phyloP scores from a whole-genome alignment of 306 rosid species.

The Rosa chinensis region DNA sequence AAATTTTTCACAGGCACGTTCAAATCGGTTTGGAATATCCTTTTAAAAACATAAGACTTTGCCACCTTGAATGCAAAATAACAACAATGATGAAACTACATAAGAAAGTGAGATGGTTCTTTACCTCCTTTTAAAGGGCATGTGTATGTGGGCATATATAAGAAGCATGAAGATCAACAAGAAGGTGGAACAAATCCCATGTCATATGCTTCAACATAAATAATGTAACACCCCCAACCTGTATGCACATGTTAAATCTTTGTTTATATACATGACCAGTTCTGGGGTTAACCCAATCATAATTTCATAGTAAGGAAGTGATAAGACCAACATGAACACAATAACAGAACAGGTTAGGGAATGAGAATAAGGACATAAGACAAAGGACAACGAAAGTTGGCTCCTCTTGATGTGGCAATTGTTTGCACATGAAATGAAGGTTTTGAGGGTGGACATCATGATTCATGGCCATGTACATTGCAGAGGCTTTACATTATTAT shows the following conservation, averaged over 20 bases:
- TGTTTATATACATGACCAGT: not conserved
- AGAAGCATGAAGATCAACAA: not conserved
- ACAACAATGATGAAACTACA: not conserved
- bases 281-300: not conserved
- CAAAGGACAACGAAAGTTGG: slow-evolving; percentile 3
- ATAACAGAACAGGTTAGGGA: not conserved
- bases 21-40: not conserved
- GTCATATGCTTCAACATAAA: not conserved
- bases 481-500: not conserved
- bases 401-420: slow-evolving; percentile 24
- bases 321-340: not conserved
- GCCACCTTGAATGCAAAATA: not conserved
- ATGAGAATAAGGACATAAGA: slow-evolving; percentile 13
- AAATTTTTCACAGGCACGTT: not conserved
- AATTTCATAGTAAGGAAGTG: not conserved
- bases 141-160: not conserved
- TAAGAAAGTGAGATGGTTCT: not conserved
- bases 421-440: slow-evolving; percentile 32
- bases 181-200: not conserved
- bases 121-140: not conserved
- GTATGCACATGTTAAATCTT: not conserved
- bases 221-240: not conserved
- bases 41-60: not conserved
- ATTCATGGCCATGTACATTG: not conserved
- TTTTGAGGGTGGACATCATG: slow-evolving; percentile 8